Conservation (phyloP, 108 stramenopile species). For the Nannochloropsis oceanica region DNA sequence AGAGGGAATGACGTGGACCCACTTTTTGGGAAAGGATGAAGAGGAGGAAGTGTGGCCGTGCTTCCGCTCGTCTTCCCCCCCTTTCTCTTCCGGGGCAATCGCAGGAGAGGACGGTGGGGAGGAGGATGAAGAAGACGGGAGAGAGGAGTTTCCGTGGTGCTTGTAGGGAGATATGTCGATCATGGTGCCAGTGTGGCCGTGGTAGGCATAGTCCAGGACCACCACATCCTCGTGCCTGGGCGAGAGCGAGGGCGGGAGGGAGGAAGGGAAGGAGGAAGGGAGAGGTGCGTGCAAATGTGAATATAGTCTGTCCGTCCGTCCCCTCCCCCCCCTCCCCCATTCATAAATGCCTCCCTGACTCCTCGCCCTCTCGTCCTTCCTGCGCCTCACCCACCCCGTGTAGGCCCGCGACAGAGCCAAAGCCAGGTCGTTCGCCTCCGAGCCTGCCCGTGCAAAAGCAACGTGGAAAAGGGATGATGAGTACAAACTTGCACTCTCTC, state of each 20-base stretch:
- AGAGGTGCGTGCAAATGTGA: neutral
- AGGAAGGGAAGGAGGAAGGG: neutral
- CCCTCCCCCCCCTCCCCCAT: too few species aligned
- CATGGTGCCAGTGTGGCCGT: constrained; percentile 68
- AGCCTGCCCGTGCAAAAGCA: neutral
- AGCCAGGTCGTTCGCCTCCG: constrained; percentile 93
- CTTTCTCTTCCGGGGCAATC: neutral
- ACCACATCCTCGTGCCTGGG: constrained; percentile 21
- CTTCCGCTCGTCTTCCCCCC: neutral
- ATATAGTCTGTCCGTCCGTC: too few species aligned
- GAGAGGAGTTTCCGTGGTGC: constrained; percentile 14
- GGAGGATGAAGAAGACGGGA: neutral
- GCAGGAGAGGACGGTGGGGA: neutral
- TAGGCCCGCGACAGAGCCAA: constrained; percentile 64
- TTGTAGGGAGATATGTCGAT: constrained; percentile 86
- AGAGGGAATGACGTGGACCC: constrained; percentile 59
- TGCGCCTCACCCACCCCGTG: neutral
- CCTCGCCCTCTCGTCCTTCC: neutral
- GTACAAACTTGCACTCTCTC: neutral
- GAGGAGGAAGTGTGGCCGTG: too few species aligned
- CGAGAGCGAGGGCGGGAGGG: neutral
- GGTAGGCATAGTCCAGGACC: constrained; percentile 66
- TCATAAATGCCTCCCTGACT: too few species aligned
- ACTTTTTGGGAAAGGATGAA: neutral
- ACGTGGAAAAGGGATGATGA: neutral